Percentiles rank a stretch among this genome's conserved stretches.
These are phyloP conservation scores for Gossypium trilobum DNA, from an alignment of 441 rosid genomes.

Conservation along the genomic window DNA sequence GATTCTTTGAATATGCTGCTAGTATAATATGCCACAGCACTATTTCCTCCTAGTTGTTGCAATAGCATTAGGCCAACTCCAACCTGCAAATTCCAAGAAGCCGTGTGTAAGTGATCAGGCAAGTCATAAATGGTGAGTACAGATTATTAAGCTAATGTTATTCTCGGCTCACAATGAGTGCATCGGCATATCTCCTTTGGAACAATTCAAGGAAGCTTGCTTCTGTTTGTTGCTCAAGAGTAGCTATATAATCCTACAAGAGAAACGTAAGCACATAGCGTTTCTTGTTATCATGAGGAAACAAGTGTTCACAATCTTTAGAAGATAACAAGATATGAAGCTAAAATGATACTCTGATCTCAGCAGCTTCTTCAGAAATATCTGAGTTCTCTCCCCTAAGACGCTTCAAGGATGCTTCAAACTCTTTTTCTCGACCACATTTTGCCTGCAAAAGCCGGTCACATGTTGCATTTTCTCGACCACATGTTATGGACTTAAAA, in stretches of 20 bases:
- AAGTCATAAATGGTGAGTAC: neutral
- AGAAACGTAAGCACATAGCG: neutral
- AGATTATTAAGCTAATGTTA: neutral
- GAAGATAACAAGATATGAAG: neutral
- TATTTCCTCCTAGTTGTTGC: conserved; percentile 51
- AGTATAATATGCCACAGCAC: conserved; percentile 39
- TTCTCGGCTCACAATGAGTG: conserved; percentile 43
- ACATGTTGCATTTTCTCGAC: neutral
- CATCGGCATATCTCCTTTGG: conserved; percentile 36
- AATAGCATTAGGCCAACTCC: conserved; percentile 59
- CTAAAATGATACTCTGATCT: conserved; percentile 23
- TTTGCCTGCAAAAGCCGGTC: conserved; percentile 24
- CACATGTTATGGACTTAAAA: neutral
- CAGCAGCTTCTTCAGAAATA: conserved; percentile 25
- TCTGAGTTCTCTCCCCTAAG: conserved; percentile 30
- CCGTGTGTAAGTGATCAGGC: neutral
- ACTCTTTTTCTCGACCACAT: conserved; percentile 23
- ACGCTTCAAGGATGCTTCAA: conserved; percentile 25
- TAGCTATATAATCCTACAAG: conserved; percentile 31
- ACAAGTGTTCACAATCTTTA: neutral
- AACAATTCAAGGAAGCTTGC: conserved; percentile 30
- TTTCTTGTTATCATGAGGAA: neutral
- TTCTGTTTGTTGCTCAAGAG: conserved; percentile 15
- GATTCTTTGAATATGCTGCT: conserved; percentile 28
- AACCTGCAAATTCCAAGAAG: conserved; percentile 29